Evolutionary conservation across 345 rosid genomes (phyloP).

Genomic region (Linum tenue): DNA sequence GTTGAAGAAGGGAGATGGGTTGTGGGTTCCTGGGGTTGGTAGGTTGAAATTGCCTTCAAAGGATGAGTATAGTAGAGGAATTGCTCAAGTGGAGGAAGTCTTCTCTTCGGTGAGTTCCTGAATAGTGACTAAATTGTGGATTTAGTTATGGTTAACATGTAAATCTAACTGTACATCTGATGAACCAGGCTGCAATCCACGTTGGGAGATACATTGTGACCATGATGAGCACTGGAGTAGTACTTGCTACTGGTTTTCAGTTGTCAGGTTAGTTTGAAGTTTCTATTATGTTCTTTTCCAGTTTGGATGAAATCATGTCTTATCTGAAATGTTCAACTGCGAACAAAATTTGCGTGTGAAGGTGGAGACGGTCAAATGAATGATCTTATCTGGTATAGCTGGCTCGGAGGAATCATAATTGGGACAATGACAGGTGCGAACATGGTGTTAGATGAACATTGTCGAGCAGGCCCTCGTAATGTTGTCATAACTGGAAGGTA

Average conservation of each 20-base stretch:
- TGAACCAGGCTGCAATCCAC: conserved; percentile 61
- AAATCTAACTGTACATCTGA: background rate
- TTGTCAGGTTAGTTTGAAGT: conserved; percentile 52
- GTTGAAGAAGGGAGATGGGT: conserved; percentile 33
- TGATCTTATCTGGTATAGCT: conserved; percentile 83
- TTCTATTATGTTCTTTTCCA: background rate
- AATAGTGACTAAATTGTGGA: background rate
- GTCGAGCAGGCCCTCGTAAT: conserved; percentile 92
- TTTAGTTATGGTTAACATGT: no score
- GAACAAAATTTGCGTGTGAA: conserved; percentile 22
- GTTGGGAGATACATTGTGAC: conserved; percentile 89
- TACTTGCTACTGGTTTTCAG: conserved; percentile 74
- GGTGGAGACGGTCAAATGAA: conserved; percentile 87
- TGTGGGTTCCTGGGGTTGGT: conserved; percentile 29
- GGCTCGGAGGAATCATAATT: conserved; percentile 92
- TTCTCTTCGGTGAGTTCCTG: conserved; percentile 34
- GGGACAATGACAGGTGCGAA: conserved; percentile 93
- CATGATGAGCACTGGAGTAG: conserved; percentile 86
- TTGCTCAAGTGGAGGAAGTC: conserved; percentile 47
- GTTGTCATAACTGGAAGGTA: conserved; percentile 97
- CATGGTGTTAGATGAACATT: conserved; percentile 85
- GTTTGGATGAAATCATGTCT: background rate
- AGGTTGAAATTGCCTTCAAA: conserved; percentile 31
- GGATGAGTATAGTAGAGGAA: conserved; percentile 33
- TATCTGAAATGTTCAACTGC: conserved; percentile 13